A percentile compares a stretch with the other conserved stretches of the same genome.
Conservation (phyloP, 2,329 filamentous ascomycete genomes). For the Fusarium sp. region DNA sequence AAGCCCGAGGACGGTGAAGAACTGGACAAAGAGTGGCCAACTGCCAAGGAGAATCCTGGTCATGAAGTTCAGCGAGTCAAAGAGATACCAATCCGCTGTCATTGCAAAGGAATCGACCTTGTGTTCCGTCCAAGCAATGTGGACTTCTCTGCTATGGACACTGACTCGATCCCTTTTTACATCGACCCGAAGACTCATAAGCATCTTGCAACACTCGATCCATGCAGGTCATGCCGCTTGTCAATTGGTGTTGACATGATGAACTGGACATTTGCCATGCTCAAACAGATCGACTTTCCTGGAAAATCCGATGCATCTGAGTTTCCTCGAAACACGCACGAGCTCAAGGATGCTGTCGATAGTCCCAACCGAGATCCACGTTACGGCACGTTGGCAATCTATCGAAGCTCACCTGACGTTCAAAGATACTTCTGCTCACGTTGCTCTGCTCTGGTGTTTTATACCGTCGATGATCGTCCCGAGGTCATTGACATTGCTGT, state of each 20-base stretch:
- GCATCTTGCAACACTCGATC: conserved; percentile 55
- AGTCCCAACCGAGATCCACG: conserved; percentile 48
- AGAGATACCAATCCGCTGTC: conserved; percentile 57
- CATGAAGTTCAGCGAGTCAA: conserved; percentile 29
- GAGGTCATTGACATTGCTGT: conserved; percentile 59
- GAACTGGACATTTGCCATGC: conserved; percentile 59
- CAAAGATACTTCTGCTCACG: conserved; percentile 62
- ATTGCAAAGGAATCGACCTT: conserved; percentile 61
- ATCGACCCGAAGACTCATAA: conserved; percentile 59
- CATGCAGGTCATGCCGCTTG: conserved; percentile 62
- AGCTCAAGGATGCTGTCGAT: conserved; percentile 53
- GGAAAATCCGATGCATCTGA: neutral
- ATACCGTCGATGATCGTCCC: conserved; percentile 54
- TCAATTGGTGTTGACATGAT: conserved; percentile 58
- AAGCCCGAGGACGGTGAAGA: conserved; percentile 40
- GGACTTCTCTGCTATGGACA: conserved; percentile 29
- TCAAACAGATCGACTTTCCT: conserved; percentile 55
- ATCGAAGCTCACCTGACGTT: conserved; percentile 58
- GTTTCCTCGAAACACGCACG: conserved; percentile 29
- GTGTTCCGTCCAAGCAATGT: conserved; percentile 52
- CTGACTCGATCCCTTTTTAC: conserved; percentile 55
- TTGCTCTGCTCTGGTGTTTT: conserved; percentile 63
- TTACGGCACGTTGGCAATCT: conserved; percentile 58
- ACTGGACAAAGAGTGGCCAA: conserved; percentile 51
- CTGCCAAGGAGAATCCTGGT: conserved; percentile 9